These are phyloP conservation scores for Boehmeria nivea DNA, from an alignment of 306 rosid genomes.

Conservation along the genomic window DNA sequence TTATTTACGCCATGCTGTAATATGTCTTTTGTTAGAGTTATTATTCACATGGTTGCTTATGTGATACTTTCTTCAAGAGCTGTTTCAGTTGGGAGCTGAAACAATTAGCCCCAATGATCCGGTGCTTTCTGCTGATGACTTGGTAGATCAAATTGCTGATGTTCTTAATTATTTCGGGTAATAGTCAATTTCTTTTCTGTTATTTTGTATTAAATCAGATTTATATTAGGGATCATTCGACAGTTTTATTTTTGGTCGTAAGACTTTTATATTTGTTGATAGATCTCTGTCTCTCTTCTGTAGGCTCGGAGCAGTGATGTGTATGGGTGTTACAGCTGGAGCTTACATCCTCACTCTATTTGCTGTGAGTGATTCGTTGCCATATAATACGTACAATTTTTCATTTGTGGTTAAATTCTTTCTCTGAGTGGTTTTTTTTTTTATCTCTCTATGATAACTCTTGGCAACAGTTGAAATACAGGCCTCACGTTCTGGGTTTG, in stretches of 20 bases:
- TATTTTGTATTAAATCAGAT: constrained; percentile 7
- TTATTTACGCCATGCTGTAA: neutral
- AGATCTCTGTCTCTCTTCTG: constrained; percentile 10
- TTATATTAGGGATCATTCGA: neutral
- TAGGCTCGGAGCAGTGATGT: constrained; percentile 89
- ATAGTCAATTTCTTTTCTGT: constrained; percentile 19
- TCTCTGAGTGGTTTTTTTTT: constrained; percentile 3
- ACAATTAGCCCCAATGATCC: constrained; percentile 49
- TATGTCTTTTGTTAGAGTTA: constrained; percentile 17
- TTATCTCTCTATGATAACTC: constrained; percentile 16
- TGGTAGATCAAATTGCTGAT: constrained; percentile 93
- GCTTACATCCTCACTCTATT: constrained; percentile 85
- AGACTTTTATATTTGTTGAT: no score
- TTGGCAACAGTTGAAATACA: constrained; percentile 75
- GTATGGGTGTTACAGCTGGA: constrained; percentile 97
- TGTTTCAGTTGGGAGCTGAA: constrained; percentile 90
- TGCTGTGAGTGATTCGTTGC: constrained; percentile 57
- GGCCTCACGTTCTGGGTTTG: constrained; percentile 80
- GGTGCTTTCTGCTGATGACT: constrained; percentile 75
- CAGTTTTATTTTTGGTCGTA: no score
- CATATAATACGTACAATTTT: constrained; percentile 1
- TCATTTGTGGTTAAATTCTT: neutral
- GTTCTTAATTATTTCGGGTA: constrained; percentile 92
- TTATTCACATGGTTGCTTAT: constrained; percentile 39
- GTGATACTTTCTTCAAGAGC: constrained; percentile 56